Base-by-base conservation (phyloP, 225 moss, liverwort and hornwort genomes). In the Anthoceros angustus region DNA sequence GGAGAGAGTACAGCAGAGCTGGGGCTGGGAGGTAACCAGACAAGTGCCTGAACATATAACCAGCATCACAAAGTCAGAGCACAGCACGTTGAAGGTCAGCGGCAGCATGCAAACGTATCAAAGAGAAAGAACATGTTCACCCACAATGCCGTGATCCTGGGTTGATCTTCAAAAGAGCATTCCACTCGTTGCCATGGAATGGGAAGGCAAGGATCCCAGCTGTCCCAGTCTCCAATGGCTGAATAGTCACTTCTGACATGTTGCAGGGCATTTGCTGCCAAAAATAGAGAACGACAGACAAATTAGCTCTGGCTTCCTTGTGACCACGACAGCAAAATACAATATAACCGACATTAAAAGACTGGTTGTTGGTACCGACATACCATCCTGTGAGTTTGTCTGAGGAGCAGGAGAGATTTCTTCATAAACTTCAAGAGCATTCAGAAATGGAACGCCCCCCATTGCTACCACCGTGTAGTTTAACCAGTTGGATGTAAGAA, bases 361-460 rank as follows among this genome's bases (percentile, higher is more conserved):
- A 55, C 18, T 23, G 23, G 14, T 9, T 7, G 55, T 4, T 15
- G 4, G 18, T 18, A 15, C 18, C n/a, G 39, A 38, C 61, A 40
- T 82, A 88, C 88, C 79, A 73, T 81, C 82, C 16, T 25, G 20
- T 48, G 32, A 62, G 48, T 46, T 42, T 7, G 84, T 71, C 62
- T 64, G 2, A 12, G 72, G 69, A 66, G 68, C 69, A 46, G 78
- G 18, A 63, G 65, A 65, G 48, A 89, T 41, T 14, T 68, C 72
- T 76, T 89, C 78, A 64, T 76, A 83, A 26, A 89, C 49, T 75
- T 89, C 89, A 41, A 89, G 73, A 26, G 82, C 89, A 45, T 78
- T 84, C 42, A 89, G 84, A 42, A 84, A 75, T 49, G 86, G 85
- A 75, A 78, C 62, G 23, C 77, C 81, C n/a, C 60, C 65, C 18